These are phyloP conservation scores for Yamagishiella unicocca DNA, from an alignment of 139 green algal genomes.

Conservation along the genomic window DNA sequence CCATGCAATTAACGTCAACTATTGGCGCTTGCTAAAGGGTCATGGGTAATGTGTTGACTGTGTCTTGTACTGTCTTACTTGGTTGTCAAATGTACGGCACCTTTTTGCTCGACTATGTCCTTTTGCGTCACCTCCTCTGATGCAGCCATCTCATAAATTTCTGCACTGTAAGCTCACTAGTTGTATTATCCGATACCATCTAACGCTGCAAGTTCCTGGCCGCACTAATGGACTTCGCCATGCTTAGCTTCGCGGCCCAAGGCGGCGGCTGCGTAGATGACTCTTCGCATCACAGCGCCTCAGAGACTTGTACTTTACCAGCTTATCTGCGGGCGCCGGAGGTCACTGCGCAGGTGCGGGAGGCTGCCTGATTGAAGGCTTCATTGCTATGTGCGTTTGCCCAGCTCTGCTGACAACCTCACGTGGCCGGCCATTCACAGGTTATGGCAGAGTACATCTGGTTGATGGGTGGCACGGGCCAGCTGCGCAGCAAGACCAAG, in stretches of 20 bases:
- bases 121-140: too few relatives aligned
- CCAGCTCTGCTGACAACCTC: not conserved
- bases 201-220: too few relatives aligned
- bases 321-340: constrained; percentile 37
- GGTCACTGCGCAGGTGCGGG: constrained; percentile 38
- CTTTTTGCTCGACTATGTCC: too few relatives aligned
- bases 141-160: too few relatives aligned
- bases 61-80: too few relatives aligned
- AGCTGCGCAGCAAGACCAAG: constrained; percentile 62
- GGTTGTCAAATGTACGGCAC: too few relatives aligned
- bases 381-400: not conserved
- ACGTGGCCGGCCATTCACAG: constrained; percentile 30
- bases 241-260: not conserved
- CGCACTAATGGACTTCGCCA: not conserved
- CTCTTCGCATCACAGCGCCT: constrained; percentile 32
- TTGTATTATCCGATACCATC: too few relatives aligned
- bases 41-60: too few relatives aligned
- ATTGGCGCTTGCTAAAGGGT: too few relatives aligned
- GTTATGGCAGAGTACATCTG: constrained; percentile 76
- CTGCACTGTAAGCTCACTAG: too few relatives aligned
- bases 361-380: not conserved
- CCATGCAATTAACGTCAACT: too few relatives aligned
- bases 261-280: constrained; percentile 28
- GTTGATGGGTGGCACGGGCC: constrained; percentile 55
- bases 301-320: constrained; percentile 11